A percentile compares a stretch with the other conserved stretches of the same genome.
Conservation (phyloP, 345 rosid genomes). For the Sonneratia caseolaris region DNA sequence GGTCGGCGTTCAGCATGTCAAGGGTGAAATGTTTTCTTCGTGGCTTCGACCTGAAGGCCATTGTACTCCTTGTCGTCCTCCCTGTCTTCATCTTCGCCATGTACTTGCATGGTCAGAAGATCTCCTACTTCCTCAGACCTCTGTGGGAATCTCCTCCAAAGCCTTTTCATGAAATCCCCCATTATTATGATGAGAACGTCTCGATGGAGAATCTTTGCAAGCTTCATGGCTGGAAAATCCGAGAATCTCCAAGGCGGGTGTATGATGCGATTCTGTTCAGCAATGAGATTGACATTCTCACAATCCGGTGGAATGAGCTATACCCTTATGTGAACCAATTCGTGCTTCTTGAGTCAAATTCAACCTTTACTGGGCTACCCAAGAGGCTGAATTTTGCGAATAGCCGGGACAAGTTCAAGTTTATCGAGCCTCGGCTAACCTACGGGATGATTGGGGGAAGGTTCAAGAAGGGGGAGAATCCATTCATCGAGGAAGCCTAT, state of each 20-base stretch:
- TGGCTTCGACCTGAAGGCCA: slow-evolving; percentile 37
- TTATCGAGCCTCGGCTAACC: slow-evolving; percentile 61
- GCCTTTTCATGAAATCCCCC: slow-evolving; percentile 51
- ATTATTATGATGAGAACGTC: slow-evolving; percentile 65
- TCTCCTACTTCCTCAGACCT: slow-evolving; percentile 59
- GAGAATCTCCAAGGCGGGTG: slow-evolving; percentile 77
- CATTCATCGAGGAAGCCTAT: slow-evolving; percentile 87
- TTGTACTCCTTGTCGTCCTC: slow-evolving; percentile 23
- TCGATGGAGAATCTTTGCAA: slow-evolving; percentile 65
- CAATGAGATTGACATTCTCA: slow-evolving; percentile 68
- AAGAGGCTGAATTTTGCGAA: slow-evolving; percentile 53
- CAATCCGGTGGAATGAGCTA: slow-evolving; percentile 85
- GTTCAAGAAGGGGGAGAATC: slow-evolving; percentile 76
- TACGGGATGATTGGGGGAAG: slow-evolving; percentile 81
- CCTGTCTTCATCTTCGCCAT: slow-evolving; percentile 38
- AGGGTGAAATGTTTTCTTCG: slow-evolving; percentile 48
- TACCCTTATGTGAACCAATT: slow-evolving; percentile 73
- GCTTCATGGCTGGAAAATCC: slow-evolving; percentile 81
- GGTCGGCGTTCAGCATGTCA: slow-evolving; percentile 34
- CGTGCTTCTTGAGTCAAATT: slow-evolving; percentile 85
- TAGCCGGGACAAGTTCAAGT: slow-evolving; percentile 45
- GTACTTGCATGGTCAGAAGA: slow-evolving; percentile 60
- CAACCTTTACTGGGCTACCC: slow-evolving; percentile 68
- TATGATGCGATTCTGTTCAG: slow-evolving; percentile 87
- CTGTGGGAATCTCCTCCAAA: slow-evolving; percentile 62